Percentiles rank a stretch among this genome's conserved stretches.
phyloP scores from a whole-genome alignment of 129 eudicot genomes.

The Mikania micrantha region DNA sequence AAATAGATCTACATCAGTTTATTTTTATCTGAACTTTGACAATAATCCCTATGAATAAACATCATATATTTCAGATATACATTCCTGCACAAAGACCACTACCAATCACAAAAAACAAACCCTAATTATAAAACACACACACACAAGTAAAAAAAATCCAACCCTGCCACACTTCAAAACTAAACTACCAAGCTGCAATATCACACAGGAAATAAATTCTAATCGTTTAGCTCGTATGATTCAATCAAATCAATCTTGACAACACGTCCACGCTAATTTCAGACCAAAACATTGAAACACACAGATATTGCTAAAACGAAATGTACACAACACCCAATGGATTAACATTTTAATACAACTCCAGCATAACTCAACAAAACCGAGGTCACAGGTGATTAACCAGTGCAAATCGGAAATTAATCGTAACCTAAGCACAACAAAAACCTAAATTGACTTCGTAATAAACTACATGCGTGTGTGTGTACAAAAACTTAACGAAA shows the following conservation, averaged over 20 bases:
- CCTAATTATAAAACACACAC: neutral
- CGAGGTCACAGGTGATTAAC: neutral
- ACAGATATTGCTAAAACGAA: neutral
- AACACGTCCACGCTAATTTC: neutral
- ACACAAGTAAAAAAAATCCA: neutral
- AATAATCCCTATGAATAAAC: neutral
- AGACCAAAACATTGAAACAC: neutral
- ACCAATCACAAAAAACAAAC: slow-evolving; percentile 5
- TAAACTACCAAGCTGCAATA: neutral
- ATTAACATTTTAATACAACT: slow-evolving; percentile 6
- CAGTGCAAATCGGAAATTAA: neutral
- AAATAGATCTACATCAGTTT: neutral
- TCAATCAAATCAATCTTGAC: neutral
- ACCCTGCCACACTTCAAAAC: slow-evolving; percentile 2
- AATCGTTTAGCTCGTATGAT: neutral
- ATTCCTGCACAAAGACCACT: neutral
- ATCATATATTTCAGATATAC: neutral
- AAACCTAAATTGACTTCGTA: slow-evolving; percentile 6
- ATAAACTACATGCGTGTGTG: neutral
- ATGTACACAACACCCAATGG: neutral
- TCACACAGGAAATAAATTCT: slow-evolving; percentile 2
- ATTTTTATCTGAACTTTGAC: neutral
- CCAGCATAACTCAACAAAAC: slow-evolving; percentile 11
- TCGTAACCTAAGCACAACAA: neutral
- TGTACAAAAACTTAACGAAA: neutral